Evolutionary conservation across 1,284 basidiomycete species (phyloP).

Genomic region (Irpex sp.): DNA sequence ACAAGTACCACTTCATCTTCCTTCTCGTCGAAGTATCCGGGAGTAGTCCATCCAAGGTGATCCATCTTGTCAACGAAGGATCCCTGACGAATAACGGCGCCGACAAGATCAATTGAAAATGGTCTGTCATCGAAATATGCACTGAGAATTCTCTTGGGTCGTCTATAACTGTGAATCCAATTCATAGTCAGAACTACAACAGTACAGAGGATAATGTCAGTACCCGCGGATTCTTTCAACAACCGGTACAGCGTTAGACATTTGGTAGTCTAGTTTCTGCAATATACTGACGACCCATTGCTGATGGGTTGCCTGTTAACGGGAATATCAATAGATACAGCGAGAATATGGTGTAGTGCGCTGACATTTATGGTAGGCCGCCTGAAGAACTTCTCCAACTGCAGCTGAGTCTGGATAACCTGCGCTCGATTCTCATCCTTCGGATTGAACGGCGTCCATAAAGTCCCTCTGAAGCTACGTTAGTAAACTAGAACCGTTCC

Average conservation of each 20-base stretch:
- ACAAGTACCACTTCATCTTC: constrained; percentile 16
- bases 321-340: neutral
- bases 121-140: constrained; percentile 15
- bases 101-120: constrained; percentile 13
- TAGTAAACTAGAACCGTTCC: neutral
- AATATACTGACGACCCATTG: neutral
- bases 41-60: constrained; percentile 14
- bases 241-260: neutral
- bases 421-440: neutral
- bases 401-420: neutral
- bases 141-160: constrained; percentile 5
- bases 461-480: constrained; percentile 1
- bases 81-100: constrained; percentile 8
- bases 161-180: neutral
- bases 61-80: constrained; percentile 17
- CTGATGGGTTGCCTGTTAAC: neutral
- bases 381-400: neutral
- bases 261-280: neutral
- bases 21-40: constrained; percentile 14
- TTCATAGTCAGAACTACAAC: neutral
- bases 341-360: neutral
- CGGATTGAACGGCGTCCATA: neutral
- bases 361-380: neutral
- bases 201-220: neutral
- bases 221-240: neutral